phyloP scores from a whole-genome alignment of 495 filamentous ascomycete genomes.

The Schizothecium vesticola region DNA sequence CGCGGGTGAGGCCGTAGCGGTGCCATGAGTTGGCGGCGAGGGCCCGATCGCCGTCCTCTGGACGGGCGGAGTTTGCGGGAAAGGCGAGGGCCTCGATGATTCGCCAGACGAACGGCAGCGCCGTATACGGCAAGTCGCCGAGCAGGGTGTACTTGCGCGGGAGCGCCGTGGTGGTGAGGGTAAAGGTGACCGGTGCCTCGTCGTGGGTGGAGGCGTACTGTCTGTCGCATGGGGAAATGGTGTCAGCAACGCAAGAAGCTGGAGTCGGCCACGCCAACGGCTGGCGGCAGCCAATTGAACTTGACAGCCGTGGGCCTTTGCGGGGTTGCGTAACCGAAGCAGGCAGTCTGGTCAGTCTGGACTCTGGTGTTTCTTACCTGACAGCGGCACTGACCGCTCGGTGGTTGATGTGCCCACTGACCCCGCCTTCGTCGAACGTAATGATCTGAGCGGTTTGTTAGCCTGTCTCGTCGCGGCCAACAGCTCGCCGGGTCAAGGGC shows the following conservation, averaged over 20 bases:
- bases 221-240: conserved; percentile 18
- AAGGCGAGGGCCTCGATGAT: conserved; percentile 33
- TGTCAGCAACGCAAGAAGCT: neutral
- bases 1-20: conserved; percentile 31
- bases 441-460: conserved; percentile 28
- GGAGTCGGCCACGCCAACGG: neutral
- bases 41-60: conserved; percentile 23
- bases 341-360: neutral
- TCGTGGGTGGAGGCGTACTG: conserved; percentile 27
- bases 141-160: conserved; percentile 39
- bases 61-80: conserved; percentile 18
- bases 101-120: conserved; percentile 33
- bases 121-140: conserved; percentile 35
- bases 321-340: neutral
- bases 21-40: conserved; percentile 34
- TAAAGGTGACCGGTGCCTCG: conserved; percentile 31
- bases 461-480: neutral
- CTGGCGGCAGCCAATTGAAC: conserved; percentile 3
- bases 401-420: conserved; percentile 41
- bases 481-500: neutral
- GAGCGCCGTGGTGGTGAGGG: conserved; percentile 32
- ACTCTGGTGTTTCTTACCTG: conserved; percentile 26
- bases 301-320: neutral
- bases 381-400: conserved; percentile 39
- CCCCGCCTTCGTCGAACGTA: conserved; percentile 40